phyloP scores from a whole-genome alignment of 1,139 yeast genomes.

The Yamadazyma atlantica region DNA sequence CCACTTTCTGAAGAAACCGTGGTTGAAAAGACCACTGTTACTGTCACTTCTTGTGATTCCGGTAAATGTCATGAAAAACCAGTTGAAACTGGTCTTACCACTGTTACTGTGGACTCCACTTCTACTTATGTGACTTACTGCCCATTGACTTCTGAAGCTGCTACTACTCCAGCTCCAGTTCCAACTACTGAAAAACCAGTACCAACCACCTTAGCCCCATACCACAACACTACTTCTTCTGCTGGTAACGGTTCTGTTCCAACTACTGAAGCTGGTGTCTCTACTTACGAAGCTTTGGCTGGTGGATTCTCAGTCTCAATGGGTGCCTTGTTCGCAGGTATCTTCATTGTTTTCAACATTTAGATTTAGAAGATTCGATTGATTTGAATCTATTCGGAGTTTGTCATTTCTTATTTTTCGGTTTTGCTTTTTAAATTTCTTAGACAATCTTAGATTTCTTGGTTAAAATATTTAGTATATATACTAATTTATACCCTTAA shows the following conservation, averaged over 20 bases:
- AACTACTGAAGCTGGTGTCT: constrained; percentile 10
- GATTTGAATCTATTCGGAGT: constrained; percentile 1
- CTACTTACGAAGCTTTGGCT: constrained; percentile 19
- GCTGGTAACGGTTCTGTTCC: constrained; percentile 7
- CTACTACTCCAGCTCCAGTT: constrained; percentile 5
- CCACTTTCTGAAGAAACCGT: constrained; percentile 21
- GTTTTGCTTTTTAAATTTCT: background rate
- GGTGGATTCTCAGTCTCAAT: constrained; percentile 18
- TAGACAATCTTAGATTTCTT: too few species aligned
- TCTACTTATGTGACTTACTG: constrained; percentile 50
- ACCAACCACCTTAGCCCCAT: constrained; percentile 11
- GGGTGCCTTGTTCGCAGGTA: constrained; percentile 22
- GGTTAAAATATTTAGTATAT: too few species aligned
- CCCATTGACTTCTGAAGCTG: constrained; percentile 33
- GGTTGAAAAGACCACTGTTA: constrained; percentile 14
- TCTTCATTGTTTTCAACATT: constrained; percentile 16
- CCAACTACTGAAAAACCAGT: constrained; percentile 5
- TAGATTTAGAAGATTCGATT: constrained; percentile 10
- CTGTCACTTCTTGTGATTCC: constrained; percentile 22
- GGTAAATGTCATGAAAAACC: constrained; percentile 32
- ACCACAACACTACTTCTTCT: constrained; percentile 2
- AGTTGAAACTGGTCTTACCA: constrained; percentile 5
- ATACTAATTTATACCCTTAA: constrained; percentile 1
- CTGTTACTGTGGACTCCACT: constrained; percentile 12
- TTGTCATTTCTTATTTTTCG: constrained; percentile 1